phyloP scores from a whole-genome alignment of 2,329 filamentous ascomycete genomes.

The Colletotrichum sp. region DNA sequence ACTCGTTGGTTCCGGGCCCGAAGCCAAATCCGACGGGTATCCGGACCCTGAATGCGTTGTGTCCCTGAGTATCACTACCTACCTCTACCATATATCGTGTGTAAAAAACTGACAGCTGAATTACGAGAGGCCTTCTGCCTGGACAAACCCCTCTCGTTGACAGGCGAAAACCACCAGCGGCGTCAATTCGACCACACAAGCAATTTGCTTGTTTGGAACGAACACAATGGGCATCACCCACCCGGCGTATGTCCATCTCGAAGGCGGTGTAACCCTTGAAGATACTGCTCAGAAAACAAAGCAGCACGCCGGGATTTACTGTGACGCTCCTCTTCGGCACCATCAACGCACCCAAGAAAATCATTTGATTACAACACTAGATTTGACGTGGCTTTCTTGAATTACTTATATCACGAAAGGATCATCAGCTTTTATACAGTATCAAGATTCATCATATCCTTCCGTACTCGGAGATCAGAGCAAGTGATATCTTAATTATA shows the following conservation, averaged over 20 bases:
- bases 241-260: no score
- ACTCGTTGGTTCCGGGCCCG: not conserved
- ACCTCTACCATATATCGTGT: not conserved
- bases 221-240: not conserved
- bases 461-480: not conserved
- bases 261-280: no score
- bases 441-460: not conserved
- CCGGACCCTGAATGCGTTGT: not conserved
- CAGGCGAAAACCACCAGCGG: not conserved
- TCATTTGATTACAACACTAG: no score
- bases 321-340: not conserved
- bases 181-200: not conserved
- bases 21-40: not conserved
- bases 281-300: not conserved
- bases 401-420: fast-evolving
- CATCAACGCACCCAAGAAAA: no score
- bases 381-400: not conserved
- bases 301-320: not conserved
- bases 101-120: fast-evolving
- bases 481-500: fast-evolving
- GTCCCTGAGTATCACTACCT: not conserved
- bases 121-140: not conserved
- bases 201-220: not conserved
- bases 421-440: not conserved
- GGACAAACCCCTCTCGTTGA: not conserved